Percentiles rank a stretch among this genome's conserved stretches.
Evolutionary conservation across 768 basidiomycete species (phyloP).

Genomic region (Lentinula edodes): DNA sequence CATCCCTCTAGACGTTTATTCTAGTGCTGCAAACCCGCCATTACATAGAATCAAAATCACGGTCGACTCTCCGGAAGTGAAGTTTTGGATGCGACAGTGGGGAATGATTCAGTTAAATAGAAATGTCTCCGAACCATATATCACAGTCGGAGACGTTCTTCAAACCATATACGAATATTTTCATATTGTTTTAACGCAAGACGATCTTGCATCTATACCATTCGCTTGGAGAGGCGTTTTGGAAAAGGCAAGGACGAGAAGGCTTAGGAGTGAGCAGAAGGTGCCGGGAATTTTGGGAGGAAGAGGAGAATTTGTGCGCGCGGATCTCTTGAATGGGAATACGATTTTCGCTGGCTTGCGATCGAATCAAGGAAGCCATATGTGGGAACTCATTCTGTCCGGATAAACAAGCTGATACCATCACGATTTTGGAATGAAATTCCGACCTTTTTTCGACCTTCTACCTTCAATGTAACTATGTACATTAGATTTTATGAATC

Average conservation of each 20-base stretch:
- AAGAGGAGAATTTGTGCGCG: not conserved
- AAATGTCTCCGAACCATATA: no score
- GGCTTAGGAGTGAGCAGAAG: not conserved
- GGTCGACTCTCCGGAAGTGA: not conserved
- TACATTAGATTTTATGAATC: no score
- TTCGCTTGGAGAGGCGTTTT: not conserved
- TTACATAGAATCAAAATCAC: not conserved
- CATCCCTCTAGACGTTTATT: not conserved
- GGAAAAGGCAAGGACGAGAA: not conserved
- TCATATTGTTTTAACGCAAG: not conserved
- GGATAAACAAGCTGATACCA: not conserved
- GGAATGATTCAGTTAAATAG: not conserved
- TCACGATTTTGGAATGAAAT: not conserved
- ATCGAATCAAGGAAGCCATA: not conserved
- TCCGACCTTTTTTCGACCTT: no score
- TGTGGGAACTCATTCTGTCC: not conserved
- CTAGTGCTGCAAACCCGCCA: not conserved
- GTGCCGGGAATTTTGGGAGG: not conserved
- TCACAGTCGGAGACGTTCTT: not conserved
- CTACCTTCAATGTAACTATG: no score
- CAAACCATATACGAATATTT: not conserved
- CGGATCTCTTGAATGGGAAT: constrained; percentile 1
- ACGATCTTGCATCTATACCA: not conserved
- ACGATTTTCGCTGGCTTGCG: not conserved
- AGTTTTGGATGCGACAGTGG: not conserved